Evolutionary conservation across 139 green algal species (phyloP).

Genomic region (Pleodorina starrii): DNA sequence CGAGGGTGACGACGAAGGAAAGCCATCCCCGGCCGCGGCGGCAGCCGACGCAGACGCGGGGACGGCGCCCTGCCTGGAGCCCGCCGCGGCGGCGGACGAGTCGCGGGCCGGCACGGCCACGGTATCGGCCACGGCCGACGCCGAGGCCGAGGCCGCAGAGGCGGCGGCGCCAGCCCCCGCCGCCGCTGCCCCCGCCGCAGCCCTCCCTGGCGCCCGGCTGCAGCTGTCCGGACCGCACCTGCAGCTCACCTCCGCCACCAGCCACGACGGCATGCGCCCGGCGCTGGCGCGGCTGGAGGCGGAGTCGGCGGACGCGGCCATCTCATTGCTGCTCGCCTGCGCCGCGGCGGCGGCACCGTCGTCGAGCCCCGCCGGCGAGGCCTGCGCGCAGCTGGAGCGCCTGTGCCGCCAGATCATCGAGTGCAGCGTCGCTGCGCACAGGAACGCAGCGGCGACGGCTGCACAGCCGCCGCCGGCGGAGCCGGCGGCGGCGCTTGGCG

Average conservation of each 20-base stretch:
- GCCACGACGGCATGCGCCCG: constrained; percentile 36
- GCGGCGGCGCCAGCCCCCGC: background rate
- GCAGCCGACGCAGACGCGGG: background rate
- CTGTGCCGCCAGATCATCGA: constrained; percentile 11
- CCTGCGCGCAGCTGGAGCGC: background rate
- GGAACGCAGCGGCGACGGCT: background rate
- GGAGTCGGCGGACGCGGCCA: constrained; percentile 20
- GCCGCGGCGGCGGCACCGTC: background rate
- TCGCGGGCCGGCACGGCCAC: background rate
- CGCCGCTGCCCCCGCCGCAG: background rate
- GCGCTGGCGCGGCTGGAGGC: constrained; percentile 28
- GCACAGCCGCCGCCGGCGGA: background rate
- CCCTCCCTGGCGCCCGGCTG: background rate
- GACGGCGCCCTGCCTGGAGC: background rate
- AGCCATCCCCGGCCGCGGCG: background rate
- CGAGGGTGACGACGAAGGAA: background rate
- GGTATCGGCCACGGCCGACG: background rate
- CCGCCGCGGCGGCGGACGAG: background rate
- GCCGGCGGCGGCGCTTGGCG: constrained; percentile 28
- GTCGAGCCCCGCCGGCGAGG: constrained; percentile 12
- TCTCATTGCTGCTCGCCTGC: constrained; percentile 3
- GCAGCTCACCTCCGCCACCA: constrained; percentile 40
- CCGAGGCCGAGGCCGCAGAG: constrained; percentile 9
- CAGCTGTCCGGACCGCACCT: background rate
- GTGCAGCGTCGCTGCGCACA: background rate